Evolutionary conservation across 202 grass and related monocot genomes (phyloP).

Genomic region (Digitaria exilis): DNA sequence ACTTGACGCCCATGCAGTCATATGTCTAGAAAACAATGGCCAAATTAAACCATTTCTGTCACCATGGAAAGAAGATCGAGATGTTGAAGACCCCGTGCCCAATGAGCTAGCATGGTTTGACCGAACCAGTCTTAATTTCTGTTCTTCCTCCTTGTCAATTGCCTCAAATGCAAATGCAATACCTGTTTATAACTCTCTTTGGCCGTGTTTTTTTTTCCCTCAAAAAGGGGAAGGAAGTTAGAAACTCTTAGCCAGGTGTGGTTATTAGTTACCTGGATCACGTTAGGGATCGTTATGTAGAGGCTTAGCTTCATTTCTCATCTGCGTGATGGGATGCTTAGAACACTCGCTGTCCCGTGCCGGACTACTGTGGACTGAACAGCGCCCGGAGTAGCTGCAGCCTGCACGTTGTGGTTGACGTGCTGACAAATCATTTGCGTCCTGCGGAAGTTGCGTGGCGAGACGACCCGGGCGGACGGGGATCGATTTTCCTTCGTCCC

Average conservation of each 20-base stretch:
- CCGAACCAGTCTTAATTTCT: too few species aligned
- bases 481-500: not conserved
- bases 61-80: not conserved
- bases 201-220: too few species aligned
- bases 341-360: not conserved
- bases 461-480: not conserved
- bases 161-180: too few species aligned
- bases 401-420: not conserved
- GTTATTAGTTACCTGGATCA: too few species aligned
- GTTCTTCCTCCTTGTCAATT: too few species aligned
- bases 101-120: not conserved
- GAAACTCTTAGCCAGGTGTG: too few species aligned
- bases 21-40: not conserved
- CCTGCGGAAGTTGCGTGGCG: not conserved
- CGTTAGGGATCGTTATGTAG: too few species aligned
- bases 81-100: not conserved
- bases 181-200: too few species aligned
- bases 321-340: not conserved
- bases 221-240: too few species aligned
- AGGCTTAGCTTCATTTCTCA: not conserved
- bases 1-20: not conserved
- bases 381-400: not conserved
- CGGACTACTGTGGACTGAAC: not conserved
- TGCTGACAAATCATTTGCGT: not conserved
- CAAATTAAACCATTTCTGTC: not conserved